Conservation (phyloP, 2,329 filamentous ascomycete species). For the Aspergillus tanneri region DNA sequence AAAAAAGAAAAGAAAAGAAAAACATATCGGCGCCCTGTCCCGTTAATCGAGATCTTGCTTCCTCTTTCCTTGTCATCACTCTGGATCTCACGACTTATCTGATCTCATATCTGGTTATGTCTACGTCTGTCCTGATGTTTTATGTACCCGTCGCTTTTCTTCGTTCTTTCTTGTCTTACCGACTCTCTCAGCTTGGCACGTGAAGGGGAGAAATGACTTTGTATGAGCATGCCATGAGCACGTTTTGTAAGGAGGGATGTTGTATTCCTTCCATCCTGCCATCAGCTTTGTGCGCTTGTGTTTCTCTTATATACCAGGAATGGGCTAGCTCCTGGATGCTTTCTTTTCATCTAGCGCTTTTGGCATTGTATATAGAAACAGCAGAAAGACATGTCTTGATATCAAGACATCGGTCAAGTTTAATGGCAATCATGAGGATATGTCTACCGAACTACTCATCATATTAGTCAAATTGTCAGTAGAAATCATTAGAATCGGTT, state of each 20-base stretch:
- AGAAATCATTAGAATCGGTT: neutral
- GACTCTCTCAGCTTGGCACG: neutral
- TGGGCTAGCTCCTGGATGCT: conserved; percentile 1
- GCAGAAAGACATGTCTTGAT: neutral
- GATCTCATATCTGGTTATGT: neutral
- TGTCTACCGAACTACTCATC: neutral
- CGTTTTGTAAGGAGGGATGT: neutral
- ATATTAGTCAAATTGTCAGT: neutral
- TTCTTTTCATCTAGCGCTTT: conserved; percentile 3
- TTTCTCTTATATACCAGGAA: neutral
- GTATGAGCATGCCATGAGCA: conserved; percentile 1
- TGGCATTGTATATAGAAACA: conserved; percentile 9
- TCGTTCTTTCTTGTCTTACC: neutral
- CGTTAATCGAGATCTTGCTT: neutral
- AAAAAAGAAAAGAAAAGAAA: neutral
- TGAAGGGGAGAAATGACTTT: neutral
- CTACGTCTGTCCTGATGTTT: neutral
- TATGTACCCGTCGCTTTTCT: neutral
- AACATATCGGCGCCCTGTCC: neutral
- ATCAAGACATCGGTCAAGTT: conserved; percentile 1
- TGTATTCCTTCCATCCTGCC: neutral
- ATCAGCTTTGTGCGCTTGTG: neutral
- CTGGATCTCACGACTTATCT: neutral
- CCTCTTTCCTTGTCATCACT: neutral
- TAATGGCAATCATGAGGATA: conserved; percentile 1